Evolutionary conservation across 306 rosid species (phyloP), one percentile per base, ranked within the genome.

Genomic region (Rosa rugosa): DNA sequence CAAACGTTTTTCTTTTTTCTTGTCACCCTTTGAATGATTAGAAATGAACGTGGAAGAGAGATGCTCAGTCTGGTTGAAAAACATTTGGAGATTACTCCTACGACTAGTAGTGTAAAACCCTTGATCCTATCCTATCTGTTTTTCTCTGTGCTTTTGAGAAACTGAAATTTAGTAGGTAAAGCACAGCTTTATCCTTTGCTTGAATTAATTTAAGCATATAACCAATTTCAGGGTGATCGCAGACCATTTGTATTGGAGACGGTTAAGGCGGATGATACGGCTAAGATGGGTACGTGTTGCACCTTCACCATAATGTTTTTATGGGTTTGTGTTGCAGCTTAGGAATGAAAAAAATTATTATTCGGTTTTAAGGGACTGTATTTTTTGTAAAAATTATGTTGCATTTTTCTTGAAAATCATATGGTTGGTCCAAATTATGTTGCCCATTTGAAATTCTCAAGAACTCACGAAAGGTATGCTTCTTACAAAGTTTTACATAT

Each of bases 21-120:
- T 73, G 64, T 23, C 38, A 41, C 71, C 77, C 75, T 87, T 77
- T 53, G 25, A 80, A 77, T 82, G 74, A 50, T 31, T 82, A 94
- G 97, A 89, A 94, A 94, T 80, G 97, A 92, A 74, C 97, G 97
- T 57, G 98, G 97, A 79, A 87, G 85, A 80, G 98, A 94, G 85
- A 94, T 94, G 98, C 83, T 94, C 73, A 76, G 77, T 75, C 93
- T 94, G 68, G 84, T 94, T 8, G 85, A 94, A 82, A 81, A 94
- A 59, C 83, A 84, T 70, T 77, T 94, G 83, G 99, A 92, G 83
- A 86, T 87, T 75, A 88, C 75, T 66, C 92, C 97, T 45, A 88
- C 97, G 57, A 86, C 25, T 73, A 92, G 89, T 78, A 50, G 84
- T 40, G 99, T 94, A 91, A 85, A 27, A 66, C 73, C 69, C 79